Percentiles rank a stretch among this genome's conserved stretches.
Conservation (phyloP, 805 yeast genomes). For the Kregervanrija fluxuum region DNA sequence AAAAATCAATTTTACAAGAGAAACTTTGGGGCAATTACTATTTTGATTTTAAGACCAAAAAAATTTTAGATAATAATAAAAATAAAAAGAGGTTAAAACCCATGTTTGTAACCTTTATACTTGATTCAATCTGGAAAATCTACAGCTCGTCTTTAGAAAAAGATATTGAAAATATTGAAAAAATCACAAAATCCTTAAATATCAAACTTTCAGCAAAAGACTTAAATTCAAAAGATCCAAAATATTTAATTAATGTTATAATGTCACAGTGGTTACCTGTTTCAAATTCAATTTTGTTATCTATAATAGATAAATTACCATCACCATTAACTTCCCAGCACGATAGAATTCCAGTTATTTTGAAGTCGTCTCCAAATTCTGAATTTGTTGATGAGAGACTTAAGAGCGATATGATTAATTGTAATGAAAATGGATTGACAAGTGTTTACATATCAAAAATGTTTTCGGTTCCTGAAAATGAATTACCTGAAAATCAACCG, state of each 20-base stretch:
- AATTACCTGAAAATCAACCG: conserved; percentile 54
- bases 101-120: conserved; percentile 74
- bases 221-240: conserved; percentile 69
- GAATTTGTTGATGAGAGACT: conserved; percentile 42
- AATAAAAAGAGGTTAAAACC: conserved; percentile 63
- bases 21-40: conserved; percentile 96
- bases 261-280: conserved; percentile 95
- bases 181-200: conserved; percentile 63
- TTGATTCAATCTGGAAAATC: conserved; percentile 90
- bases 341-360: conserved; percentile 58
- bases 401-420: conserved; percentile 49
- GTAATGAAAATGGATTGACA: conserved; percentile 60
- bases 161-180: conserved; percentile 64
- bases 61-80: conserved; percentile 61
- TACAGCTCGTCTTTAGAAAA: conserved; percentile 63
- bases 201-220: conserved; percentile 71
- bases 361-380: conserved; percentile 50
- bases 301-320: conserved; percentile 80
- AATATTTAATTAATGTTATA: conserved; percentile 51
- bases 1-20: conserved; percentile 67
- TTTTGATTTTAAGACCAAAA: conserved; percentile 84
- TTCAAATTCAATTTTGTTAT: conserved; percentile 73
- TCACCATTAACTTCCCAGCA: conserved; percentile 75
- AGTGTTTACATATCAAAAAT: conserved; percentile 86
- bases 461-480: conserved; percentile 75